These are phyloP conservation scores for Brachypodium distachyon DNA, from an alignment of 202 grass and related monocot species.

Conservation along the genomic window DNA sequence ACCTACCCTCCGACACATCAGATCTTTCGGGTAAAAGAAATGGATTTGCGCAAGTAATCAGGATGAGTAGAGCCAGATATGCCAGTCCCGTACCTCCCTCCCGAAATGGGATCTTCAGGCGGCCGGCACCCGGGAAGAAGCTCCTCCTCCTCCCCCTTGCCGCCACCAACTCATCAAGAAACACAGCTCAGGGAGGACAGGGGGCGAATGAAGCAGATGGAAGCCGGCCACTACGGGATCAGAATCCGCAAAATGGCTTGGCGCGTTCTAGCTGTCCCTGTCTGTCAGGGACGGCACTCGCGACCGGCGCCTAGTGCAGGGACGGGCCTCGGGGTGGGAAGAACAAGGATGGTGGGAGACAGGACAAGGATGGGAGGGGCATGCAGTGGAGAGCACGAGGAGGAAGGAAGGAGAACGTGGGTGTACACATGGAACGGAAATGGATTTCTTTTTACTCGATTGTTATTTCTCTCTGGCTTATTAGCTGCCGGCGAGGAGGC, in stretches of 20 bases:
- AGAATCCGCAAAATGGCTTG: not conserved
- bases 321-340: not conserved
- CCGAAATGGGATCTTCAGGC: constrained; percentile 19
- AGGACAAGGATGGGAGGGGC: constrained; percentile 12
- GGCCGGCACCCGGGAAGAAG: not conserved
- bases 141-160: not conserved
- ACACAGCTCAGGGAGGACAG: not conserved
- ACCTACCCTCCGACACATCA: not conserved
- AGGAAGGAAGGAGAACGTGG: not conserved
- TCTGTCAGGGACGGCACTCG: constrained; percentile 1
- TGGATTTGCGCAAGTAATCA: not conserved
- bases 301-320: not conserved
- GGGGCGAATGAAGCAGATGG: not conserved
- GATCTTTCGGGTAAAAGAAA: constrained; percentile 24
- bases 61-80: not conserved
- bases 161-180: constrained; percentile 30
- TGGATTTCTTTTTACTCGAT: not conserved
- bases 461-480: not conserved
- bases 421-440: not conserved
- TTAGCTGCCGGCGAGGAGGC: not conserved
- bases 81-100: not conserved
- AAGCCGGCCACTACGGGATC: not conserved
- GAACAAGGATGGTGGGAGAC: constrained; percentile 6
- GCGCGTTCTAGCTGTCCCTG: constrained; percentile 17
- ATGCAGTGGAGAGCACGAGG: constrained; percentile 42